These are phyloP conservation scores for Carex cristatella DNA, from an alignment of 176 grass and related monocot genomes.

Conservation along the genomic window DNA sequence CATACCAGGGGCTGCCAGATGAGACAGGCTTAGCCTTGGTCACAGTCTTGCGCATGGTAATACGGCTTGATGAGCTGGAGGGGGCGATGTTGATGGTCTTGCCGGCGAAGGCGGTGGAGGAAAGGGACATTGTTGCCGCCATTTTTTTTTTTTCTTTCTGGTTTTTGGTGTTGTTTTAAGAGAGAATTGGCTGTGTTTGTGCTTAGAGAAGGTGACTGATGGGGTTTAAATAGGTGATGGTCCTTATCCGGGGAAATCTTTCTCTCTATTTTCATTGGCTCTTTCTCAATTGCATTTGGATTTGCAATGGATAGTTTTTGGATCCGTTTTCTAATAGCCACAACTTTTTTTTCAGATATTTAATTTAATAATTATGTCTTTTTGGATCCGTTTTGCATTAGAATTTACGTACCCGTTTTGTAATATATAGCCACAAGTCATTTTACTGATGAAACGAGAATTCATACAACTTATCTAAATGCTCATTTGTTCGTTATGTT, in stretches of 20 bases:
- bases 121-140: slow-evolving; percentile 55
- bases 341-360: not conserved
- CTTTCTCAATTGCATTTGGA: not conserved
- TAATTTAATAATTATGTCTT: not conserved
- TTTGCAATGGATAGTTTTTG: slow-evolving; percentile 20
- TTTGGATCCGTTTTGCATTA: not conserved
- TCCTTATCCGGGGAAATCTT: slow-evolving; percentile 24
- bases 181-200: not conserved
- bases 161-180: not conserved
- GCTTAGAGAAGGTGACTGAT: not conserved
- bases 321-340: not conserved
- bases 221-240: slow-evolving; percentile 5
- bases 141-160: slow-evolving; percentile 14
- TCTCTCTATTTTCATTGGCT: slow-evolving; percentile 9
- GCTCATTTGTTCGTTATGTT: not conserved
- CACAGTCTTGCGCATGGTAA: slow-evolving; percentile 59
- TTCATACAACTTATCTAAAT: not conserved
- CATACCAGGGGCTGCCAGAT: slow-evolving; percentile 77
- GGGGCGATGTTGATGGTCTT: slow-evolving; percentile 35
- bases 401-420: not conserved
- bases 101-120: slow-evolving; percentile 46
- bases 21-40: slow-evolving; percentile 34
- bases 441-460: not conserved
- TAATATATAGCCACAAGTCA: not conserved
- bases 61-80: slow-evolving; percentile 23